Percentiles rank a stretch among this genome's conserved stretches.
Conservation (phyloP, 805 yeast genomes). For the Monosporozyma unispora region DNA sequence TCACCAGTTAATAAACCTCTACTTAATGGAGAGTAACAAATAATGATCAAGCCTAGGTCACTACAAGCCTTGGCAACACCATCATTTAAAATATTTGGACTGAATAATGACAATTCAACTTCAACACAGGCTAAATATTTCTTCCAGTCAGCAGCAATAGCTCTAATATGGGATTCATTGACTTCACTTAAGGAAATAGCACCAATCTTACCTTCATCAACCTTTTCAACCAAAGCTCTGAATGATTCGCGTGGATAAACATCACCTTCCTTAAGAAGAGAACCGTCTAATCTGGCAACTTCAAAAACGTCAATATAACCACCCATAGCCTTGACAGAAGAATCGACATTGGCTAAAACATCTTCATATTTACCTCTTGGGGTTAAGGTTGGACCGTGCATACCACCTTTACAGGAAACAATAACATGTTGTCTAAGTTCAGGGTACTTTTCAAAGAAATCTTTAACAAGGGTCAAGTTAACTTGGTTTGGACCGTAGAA, state of each 20-base stretch:
- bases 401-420: conserved; percentile 62
- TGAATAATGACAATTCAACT: conserved; percentile 66
- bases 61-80: conserved; percentile 56
- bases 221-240: conserved; percentile 44
- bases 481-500: conserved; percentile 54
- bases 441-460: conserved; percentile 51
- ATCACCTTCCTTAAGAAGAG: conserved; percentile 17
- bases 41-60: conserved; percentile 51
- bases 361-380: conserved; percentile 47
- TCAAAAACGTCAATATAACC: conserved; percentile 54
- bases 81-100: conserved; percentile 50
- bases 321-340: conserved; percentile 34
- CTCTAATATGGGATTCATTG: conserved; percentile 47
- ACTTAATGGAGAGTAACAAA: conserved; percentile 79
- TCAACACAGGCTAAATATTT: conserved; percentile 61
- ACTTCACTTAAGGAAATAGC: conserved; percentile 74
- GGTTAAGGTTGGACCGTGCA: conserved; percentile 27
- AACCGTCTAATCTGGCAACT: conserved; percentile 58
- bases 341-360: conserved; percentile 41
- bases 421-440: conserved; percentile 46
- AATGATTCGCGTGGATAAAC: conserved; percentile 45
- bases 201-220: conserved; percentile 55
- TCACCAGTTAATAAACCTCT: conserved; percentile 69
- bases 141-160: conserved; percentile 43
- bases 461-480: conserved; percentile 49